Conservation (phyloP, 2,329 filamentous ascomycete genomes). For the Lachnellula arida region DNA sequence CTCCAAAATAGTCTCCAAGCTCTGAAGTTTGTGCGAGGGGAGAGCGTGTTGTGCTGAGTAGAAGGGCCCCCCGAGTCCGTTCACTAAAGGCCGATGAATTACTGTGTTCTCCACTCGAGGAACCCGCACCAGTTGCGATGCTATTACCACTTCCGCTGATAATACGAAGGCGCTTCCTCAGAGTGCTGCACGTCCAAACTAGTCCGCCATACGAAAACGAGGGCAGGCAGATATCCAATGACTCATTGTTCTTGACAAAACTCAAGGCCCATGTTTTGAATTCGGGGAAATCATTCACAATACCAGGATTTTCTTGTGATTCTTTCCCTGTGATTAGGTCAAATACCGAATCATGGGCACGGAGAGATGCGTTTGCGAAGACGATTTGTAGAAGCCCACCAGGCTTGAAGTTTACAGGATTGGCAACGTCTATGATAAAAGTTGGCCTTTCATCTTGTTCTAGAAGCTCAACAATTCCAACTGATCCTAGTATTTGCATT, state of each 20-base stretch:
- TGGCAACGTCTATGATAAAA: slow-evolving; percentile 66
- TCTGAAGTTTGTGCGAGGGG: slow-evolving; percentile 15
- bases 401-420: slow-evolving; percentile 49
- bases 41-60: slow-evolving; percentile 6
- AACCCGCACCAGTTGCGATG: slow-evolving; percentile 17
- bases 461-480: slow-evolving; percentile 67
- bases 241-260: slow-evolving; percentile 47
- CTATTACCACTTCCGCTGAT: slow-evolving; percentile 51
- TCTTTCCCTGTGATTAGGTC: slow-evolving; percentile 27
- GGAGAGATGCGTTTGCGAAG: slow-evolving; percentile 65
- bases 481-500: slow-evolving; percentile 53
- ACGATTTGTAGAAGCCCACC: slow-evolving; percentile 53
- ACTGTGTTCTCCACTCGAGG: slow-evolving; percentile 16
- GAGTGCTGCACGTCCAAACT: slow-evolving; percentile 65
- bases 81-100: slow-evolving; percentile 18
- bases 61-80: slow-evolving; percentile 3
- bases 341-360: slow-evolving; percentile 35
- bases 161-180: slow-evolving; percentile 64
- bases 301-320: slow-evolving; percentile 30
- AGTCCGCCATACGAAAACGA: slow-evolving; percentile 60
- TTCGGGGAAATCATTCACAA: slow-evolving; percentile 47
- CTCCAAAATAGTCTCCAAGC: slow-evolving; percentile 28
- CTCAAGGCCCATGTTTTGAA: slow-evolving; percentile 69
- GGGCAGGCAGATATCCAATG: slow-evolving; percentile 47
- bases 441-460: slow-evolving; percentile 74